phyloP scores from a whole-genome alignment of 176 grass and related monocot species.

The Metroxylon sagu region DNA sequence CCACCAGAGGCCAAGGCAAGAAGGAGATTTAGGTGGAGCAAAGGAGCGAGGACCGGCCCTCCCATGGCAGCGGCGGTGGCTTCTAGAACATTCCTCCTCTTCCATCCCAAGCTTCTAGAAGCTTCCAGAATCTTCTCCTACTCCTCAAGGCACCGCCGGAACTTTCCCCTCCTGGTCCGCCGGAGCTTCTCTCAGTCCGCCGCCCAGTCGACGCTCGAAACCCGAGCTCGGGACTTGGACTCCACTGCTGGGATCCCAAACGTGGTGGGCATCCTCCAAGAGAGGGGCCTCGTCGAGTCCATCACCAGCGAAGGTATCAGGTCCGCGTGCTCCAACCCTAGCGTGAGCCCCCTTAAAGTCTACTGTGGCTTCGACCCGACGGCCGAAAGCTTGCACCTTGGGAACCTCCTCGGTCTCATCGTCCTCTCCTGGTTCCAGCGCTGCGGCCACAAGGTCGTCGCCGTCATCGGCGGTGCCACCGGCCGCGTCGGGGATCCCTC shows the following conservation, averaged over 20 bases:
- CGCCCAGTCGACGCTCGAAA: background rate
- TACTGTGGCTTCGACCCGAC: constrained; percentile 94
- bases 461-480: constrained; percentile 72
- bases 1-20: no score
- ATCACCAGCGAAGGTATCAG: constrained; percentile 58
- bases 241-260: constrained; percentile 11
- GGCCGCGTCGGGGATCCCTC: constrained; percentile 74
- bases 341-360: constrained; percentile 39
- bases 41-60: background rate
- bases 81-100: constrained; percentile 39
- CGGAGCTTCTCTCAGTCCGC: constrained; percentile 2
- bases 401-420: constrained; percentile 76
- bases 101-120: constrained; percentile 14
- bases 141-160: background rate
- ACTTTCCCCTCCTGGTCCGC: constrained; percentile 16
- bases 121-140: constrained; percentile 19
- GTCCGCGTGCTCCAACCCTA: constrained; percentile 15
- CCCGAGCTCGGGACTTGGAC: background rate
- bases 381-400: constrained; percentile 83
- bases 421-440: constrained; percentile 90
- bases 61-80: constrained; percentile 35
- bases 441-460: constrained; percentile 68
- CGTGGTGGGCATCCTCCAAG: constrained; percentile 71
- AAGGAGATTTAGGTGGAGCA: no score
- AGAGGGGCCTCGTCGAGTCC: constrained; percentile 71